Conservation (phyloP, 1,284 basidiomycete species). For the Moesziomyces antarcticus region DNA sequence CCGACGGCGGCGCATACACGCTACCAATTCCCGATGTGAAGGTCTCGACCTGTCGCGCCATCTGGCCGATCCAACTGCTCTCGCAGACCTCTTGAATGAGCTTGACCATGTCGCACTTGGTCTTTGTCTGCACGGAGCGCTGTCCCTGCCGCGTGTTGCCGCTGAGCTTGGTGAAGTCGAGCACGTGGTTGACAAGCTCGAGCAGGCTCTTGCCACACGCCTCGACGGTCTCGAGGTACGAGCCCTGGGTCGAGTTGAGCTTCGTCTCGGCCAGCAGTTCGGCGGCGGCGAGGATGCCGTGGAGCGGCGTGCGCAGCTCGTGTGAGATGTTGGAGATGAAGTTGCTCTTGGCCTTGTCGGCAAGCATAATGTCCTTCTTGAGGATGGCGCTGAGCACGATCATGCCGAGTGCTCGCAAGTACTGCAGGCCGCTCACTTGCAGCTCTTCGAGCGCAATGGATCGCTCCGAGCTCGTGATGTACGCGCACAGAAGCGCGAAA, state of each 20-base stretch:
- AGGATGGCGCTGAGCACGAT: slow-evolving; percentile 93
- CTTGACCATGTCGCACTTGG: slow-evolving; percentile 77
- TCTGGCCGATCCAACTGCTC: slow-evolving; percentile 92
- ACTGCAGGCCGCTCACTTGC: slow-evolving; percentile 84
- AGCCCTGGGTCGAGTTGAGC: slow-evolving; percentile 82
- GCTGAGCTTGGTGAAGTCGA: slow-evolving; percentile 95
- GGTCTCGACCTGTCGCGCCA: slow-evolving; percentile 75
- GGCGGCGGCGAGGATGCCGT: slow-evolving; percentile 82
- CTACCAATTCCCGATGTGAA: slow-evolving; percentile 79
- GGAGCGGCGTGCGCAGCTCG: slow-evolving; percentile 72
- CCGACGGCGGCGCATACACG: slow-evolving; percentile 80
- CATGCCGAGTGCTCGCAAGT: slow-evolving; percentile 86
- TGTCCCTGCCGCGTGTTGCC: slow-evolving; percentile 72
- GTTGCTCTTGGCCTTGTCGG: slow-evolving; percentile 87
- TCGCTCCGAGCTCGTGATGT: slow-evolving; percentile 79
- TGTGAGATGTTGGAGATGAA: slow-evolving; percentile 96
- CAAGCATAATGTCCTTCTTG: slow-evolving; percentile 90
- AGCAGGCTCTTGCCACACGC: slow-evolving; percentile 70
- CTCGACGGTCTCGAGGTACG: slow-evolving; percentile 81
- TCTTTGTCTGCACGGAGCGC: slow-evolving; percentile 29
- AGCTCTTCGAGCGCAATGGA: slow-evolving; percentile 80
- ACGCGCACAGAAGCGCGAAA: slow-evolving; percentile 90
- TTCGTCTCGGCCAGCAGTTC: slow-evolving; percentile 86
- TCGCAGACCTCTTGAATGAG: slow-evolving; percentile 95
- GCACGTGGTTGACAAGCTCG: slow-evolving; percentile 86